Evolutionary conservation across 2,329 filamentous ascomycete species (phyloP).

Genomic region (Arthrinium phaeospermum): DNA sequence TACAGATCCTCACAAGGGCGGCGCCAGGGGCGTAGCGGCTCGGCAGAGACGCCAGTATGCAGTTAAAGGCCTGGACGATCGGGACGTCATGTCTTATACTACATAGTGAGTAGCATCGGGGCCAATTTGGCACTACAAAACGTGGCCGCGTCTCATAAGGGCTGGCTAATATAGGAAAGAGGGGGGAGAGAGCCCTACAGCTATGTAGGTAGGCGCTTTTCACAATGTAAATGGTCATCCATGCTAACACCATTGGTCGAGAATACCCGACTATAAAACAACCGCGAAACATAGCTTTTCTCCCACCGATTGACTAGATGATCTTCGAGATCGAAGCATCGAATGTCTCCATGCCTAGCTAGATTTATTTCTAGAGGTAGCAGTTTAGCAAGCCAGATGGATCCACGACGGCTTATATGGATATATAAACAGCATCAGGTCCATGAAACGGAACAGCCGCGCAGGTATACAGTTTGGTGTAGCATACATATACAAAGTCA

Average conservation of each 20-base stretch:
- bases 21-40: conserved; percentile 5
- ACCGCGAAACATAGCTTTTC: not conserved
- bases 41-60: not conserved
- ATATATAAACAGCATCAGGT: not conserved
- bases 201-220: not conserved
- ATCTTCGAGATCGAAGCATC: not conserved
- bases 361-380: not conserved
- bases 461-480: not conserved
- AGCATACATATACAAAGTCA: not conserved
- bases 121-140: not conserved
- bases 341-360: not conserved
- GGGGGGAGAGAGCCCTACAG: too few relatives aligned
- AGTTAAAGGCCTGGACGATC: not conserved
- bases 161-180: not conserved
- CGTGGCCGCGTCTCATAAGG: not conserved
- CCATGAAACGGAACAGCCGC: not conserved
- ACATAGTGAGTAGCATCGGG: not conserved
- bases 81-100: not conserved
- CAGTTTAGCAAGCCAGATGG: not conserved
- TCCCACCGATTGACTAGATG: not conserved
- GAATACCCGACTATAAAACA: not conserved
- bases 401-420: not conserved
- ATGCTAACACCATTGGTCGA: not conserved
- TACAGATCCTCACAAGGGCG: conserved; percentile 1
- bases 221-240: not conserved